phyloP scores from a whole-genome alignment of 768 basidiomycete genomes.

The Leccinum boreale region DNA sequence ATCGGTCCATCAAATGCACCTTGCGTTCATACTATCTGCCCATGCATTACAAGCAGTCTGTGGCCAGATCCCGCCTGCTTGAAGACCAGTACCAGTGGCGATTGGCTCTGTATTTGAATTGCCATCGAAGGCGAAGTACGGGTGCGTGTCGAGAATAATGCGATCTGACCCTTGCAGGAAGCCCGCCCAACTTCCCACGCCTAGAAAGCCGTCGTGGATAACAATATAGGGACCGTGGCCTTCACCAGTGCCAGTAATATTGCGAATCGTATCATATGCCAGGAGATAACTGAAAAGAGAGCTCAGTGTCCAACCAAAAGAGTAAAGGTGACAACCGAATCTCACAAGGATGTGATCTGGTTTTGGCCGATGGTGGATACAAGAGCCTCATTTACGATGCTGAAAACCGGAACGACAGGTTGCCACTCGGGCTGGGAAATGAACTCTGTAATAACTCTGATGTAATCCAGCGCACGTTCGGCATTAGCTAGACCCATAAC shows the following conservation, averaged over 20 bases:
- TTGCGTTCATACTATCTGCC: conserved; percentile 51
- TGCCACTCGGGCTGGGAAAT: conserved; percentile 73
- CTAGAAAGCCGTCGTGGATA: conserved; percentile 63
- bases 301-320: neutral
- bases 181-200: conserved; percentile 42
- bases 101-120: conserved; percentile 33
- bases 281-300: conserved; percentile 47
- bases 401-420: conserved; percentile 58
- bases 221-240: conserved; percentile 56
- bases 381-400: conserved; percentile 64
- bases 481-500: conserved; percentile 89
- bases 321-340: conserved; percentile 1
- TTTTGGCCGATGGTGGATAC: conserved; percentile 50
- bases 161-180: conserved; percentile 60
- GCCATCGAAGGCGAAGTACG: conserved; percentile 61
- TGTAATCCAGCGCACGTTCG: conserved; percentile 70
- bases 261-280: conserved; percentile 61
- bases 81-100: conserved; percentile 29
- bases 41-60: conserved; percentile 52
- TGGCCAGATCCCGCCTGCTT: conserved; percentile 46
- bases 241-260: conserved; percentile 69
- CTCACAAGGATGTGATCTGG: conserved; percentile 59
- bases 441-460: conserved; percentile 76
- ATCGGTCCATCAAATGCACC: conserved; percentile 22
- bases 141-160: conserved; percentile 62